These are phyloP conservation scores for Misopates orontium DNA, from an alignment of 257 asterid genomes.

Conservation along the genomic window DNA sequence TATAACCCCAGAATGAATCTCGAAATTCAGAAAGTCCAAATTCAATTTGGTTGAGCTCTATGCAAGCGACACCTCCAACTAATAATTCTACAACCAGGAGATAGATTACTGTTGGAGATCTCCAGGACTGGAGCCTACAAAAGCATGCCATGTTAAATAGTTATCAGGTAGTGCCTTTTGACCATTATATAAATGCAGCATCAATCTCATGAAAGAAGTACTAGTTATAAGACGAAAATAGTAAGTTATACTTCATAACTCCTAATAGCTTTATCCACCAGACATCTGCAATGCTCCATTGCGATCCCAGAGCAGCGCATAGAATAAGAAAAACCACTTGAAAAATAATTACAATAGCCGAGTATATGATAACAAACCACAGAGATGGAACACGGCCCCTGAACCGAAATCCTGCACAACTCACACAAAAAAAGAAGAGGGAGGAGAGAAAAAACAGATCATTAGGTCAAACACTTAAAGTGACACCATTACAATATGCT, in stretches of 20 bases:
- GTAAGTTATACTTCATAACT: slow-evolving; percentile 54
- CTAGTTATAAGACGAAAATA: slow-evolving; percentile 22
- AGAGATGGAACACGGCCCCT: slow-evolving; percentile 52
- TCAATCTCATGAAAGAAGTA: neutral
- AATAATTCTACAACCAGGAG: slow-evolving; percentile 51
- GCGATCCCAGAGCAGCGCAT: slow-evolving; percentile 45
- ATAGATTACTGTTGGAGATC: slow-evolving; percentile 57
- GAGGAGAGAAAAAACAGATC: slow-evolving; percentile 6
- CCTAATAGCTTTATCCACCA: slow-evolving; percentile 82
- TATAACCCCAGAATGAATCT: slow-evolving; percentile 65
- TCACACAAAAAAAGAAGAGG: slow-evolving; percentile 9
- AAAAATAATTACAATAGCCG: slow-evolving; percentile 44
- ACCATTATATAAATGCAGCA: neutral
- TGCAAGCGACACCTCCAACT: slow-evolving; percentile 53
- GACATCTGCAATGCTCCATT: slow-evolving; percentile 54
- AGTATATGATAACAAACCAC: slow-evolving; percentile 65
- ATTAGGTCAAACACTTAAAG: slow-evolving; percentile 18
- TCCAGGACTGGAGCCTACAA: slow-evolving; percentile 71
- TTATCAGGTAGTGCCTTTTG: slow-evolving; percentile 10
- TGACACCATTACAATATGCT: neutral
- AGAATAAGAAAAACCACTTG: slow-evolving; percentile 56
- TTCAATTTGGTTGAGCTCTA: slow-evolving; percentile 59
- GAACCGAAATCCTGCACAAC: slow-evolving; percentile 59
- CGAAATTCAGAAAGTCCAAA: slow-evolving; percentile 50
- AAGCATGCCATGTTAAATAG: slow-evolving; percentile 30